Conservation (phyloP, 768 basidiomycete species). For the Termitomyces heimii region DNA sequence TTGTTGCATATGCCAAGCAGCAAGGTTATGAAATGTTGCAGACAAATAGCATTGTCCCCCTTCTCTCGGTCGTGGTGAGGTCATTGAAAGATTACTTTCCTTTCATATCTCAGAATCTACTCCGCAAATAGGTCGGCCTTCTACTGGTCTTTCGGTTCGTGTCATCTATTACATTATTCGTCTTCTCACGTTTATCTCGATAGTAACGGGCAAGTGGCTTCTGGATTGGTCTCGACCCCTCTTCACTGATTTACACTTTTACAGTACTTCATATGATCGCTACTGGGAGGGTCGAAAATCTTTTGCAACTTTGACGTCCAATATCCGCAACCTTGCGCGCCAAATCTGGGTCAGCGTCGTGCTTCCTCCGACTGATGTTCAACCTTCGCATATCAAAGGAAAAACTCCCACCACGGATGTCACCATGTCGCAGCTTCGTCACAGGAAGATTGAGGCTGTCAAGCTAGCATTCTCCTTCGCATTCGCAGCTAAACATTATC, state of each 20-base stretch:
- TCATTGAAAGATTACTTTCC: not conserved
- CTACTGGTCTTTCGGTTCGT: conserved; percentile 81
- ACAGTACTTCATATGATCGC: conserved; percentile 79
- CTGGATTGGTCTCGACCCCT: not conserved
- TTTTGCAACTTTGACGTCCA: conserved; percentile 66
- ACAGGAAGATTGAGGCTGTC: conserved; percentile 64
- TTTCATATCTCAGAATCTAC: not conserved
- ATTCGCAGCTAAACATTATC: conserved; percentile 74
- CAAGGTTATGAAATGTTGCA: conserved; percentile 56
- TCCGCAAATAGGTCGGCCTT: conserved; percentile 62
- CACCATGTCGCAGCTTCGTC: conserved; percentile 47
- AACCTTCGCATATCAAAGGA: conserved; percentile 37
- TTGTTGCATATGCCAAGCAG: conserved; percentile 53
- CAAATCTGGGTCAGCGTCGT: conserved; percentile 76
- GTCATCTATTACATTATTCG: not conserved
- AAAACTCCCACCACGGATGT: conserved; percentile 43
- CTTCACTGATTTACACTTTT: not conserved
- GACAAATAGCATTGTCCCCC: conserved; percentile 80
- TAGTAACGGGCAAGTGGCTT: conserved; percentile 57
- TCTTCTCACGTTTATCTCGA: not conserved
- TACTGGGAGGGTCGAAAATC: conserved; percentile 88
- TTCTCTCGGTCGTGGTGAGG: conserved; percentile 85
- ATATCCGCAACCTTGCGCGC: conserved; percentile 72
- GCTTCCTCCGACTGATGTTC: conserved; percentile 51
- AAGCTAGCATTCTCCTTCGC: conserved; percentile 67